Conservation (phyloP, 2,329 filamentous ascomycete genomes). For the Fusarium udum region DNA sequence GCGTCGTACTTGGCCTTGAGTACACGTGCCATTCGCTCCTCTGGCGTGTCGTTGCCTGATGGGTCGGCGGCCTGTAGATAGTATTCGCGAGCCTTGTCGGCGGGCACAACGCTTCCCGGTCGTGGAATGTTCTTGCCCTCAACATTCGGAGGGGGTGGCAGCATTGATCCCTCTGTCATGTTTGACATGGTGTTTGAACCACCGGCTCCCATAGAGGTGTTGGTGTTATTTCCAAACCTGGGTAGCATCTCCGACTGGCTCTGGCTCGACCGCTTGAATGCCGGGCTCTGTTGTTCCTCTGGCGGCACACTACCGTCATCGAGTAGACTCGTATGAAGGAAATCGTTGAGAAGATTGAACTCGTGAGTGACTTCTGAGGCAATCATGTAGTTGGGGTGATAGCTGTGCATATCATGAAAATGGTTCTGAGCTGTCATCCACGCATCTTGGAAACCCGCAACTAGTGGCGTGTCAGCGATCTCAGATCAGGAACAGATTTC, state of each 20-base stretch:
- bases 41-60: conserved; percentile 82
- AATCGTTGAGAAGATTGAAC: conserved; percentile 96
- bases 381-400: conserved; percentile 95
- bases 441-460: conserved; percentile 82
- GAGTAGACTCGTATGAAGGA: conserved; percentile 88
- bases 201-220: conserved; percentile 36
- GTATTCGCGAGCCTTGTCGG: conserved; percentile 86
- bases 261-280: conserved; percentile 54
- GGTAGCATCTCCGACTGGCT: conserved; percentile 59
- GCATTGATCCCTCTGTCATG: conserved; percentile 53
- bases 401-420: conserved; percentile 91
- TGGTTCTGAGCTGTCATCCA: conserved; percentile 79
- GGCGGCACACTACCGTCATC: conserved; percentile 81
- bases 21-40: conserved; percentile 94
- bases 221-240: conserved; percentile 56
- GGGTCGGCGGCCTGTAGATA: conserved; percentile 98
- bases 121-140: conserved; percentile 67
- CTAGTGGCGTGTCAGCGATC: conserved; percentile 57
- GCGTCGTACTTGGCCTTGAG: conserved; percentile 96
- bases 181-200: conserved; percentile 37
- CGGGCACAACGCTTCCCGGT: conserved; percentile 68
- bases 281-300: conserved; percentile 67
- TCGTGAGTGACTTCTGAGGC: conserved; percentile 92
- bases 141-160: conserved; percentile 56
- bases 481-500: conserved; percentile 34